These are phyloP conservation scores for Trichophyton mentagrophytes DNA, from an alignment of 2,329 filamentous ascomycete species.

Conservation along the genomic window DNA sequence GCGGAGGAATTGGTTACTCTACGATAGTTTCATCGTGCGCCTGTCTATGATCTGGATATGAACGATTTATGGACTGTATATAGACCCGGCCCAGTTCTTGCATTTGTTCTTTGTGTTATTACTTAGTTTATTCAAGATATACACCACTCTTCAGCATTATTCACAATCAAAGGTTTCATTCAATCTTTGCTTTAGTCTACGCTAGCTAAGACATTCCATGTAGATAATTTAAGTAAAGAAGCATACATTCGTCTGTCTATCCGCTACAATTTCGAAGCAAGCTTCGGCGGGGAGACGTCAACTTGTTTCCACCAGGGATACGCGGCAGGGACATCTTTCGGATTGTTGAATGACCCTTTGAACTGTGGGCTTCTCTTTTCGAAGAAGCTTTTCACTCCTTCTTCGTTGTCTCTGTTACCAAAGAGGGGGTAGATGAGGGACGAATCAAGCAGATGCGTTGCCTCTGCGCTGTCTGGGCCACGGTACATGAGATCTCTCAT, in stretches of 20 bases:
- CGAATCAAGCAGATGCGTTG: slow-evolving; percentile 54
- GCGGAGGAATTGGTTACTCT: slow-evolving; percentile 55
- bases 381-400: slow-evolving; percentile 57
- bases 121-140: not conserved
- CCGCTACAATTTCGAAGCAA: not conserved
- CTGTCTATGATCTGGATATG: not conserved
- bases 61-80: not conserved
- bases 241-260: not conserved
- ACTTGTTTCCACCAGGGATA: slow-evolving; percentile 59
- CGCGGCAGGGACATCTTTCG: slow-evolving; percentile 45
- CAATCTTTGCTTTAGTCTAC: not conserved
- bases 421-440: slow-evolving; percentile 30
- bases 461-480: slow-evolving; percentile 46
- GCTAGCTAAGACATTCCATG: not conserved
- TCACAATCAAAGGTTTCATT: not conserved
- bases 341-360: slow-evolving; percentile 34
- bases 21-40: not conserved
- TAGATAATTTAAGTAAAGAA: not conserved
- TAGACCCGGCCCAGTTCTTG: not conserved
- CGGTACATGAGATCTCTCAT: slow-evolving; percentile 61
- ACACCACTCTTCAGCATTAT: not conserved
- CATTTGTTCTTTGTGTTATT: not conserved
- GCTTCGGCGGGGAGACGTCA: slow-evolving; percentile 24
- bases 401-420: slow-evolving; percentile 46
- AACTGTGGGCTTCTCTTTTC: slow-evolving; percentile 55